Evolutionary conservation across 306 rosid genomes (phyloP), one percentile per base, ranked within the genome.

Genomic region (Casuarina equisetifolia): DNA sequence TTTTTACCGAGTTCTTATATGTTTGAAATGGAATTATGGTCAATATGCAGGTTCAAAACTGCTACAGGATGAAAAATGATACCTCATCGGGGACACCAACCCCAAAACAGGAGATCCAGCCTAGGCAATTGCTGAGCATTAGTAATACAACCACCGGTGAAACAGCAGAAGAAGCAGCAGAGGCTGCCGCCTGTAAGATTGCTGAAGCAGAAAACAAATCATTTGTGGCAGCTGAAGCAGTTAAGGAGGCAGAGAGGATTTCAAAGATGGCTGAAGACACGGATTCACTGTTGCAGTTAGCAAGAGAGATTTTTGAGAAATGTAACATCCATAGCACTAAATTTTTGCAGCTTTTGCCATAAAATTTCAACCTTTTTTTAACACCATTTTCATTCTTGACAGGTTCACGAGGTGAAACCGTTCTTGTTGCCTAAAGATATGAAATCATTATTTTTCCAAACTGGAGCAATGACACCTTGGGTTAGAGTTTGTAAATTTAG

Each of bases 171-270:
- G 88, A 74, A 54, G 77, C 69, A 19, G 81, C 84, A 6, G 57
- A 63, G 19, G 61, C 77, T 16, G 85, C 88, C 0, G 85, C 88
- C 52, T 48, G 42, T 76, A 84, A 72, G 83, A 74, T 84, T 54
- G 88, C 88, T 9, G 88, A 84, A 7, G 83, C 88, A n/a, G 85
- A 84, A 74, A 74, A 84, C 69, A 84, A 74, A 74, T 77, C 82
- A 0, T 78, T 77, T 74, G 75, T 74, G 77, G 85, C 85, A 42
- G 85, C 82, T 12, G 88, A 84, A 74, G 78, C 84, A 64, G 80
- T 84, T 38, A 84, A 77, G 76, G 88, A 84, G 82, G 69, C 68
- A 2, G 88, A 81, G 45, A 81, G 85, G 73, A 49, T 84, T 42
- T 46, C 82, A 52, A 72, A 74, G 72, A 77, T 81, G 83, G 82